A percentile compares a stretch with the other conserved stretches of the same genome.
These are phyloP conservation scores for Saussurea involucrata DNA, from an alignment of 129 eudicot genomes.

Conservation along the genomic window DNA sequence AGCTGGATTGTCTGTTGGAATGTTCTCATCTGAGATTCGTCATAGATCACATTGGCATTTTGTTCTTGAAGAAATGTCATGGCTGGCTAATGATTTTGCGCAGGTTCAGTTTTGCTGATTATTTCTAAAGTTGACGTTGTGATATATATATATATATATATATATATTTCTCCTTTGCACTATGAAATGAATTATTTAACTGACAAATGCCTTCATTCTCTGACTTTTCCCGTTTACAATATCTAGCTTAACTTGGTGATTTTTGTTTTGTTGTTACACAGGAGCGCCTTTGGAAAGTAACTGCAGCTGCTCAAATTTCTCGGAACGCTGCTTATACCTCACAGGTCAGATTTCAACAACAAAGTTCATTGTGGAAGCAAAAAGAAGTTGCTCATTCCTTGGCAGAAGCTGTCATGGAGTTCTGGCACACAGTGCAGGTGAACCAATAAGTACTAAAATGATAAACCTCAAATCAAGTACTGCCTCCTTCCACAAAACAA, in stretches of 20 bases:
- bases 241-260: not conserved
- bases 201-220: not conserved
- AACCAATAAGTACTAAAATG: not conserved
- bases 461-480: not conserved
- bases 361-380: conserved; percentile 30
- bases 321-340: conserved; percentile 53
- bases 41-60: conserved; percentile 80
- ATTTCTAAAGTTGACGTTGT: not conserved
- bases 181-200: not conserved
- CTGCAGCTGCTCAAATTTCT: conserved; percentile 71
- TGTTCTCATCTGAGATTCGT: conserved; percentile 25
- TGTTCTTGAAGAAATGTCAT: conserved; percentile 92
- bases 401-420: conserved; percentile 77
- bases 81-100: conserved; percentile 98
- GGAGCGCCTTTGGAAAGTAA: conserved; percentile 95
- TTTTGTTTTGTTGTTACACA: conserved; percentile 17
- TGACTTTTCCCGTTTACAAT: not conserved
- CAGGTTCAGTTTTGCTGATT: conserved; percentile 53
- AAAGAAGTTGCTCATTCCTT: conserved; percentile 62
- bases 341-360: conserved; percentile 47
- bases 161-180: not conserved
- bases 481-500: not conserved
- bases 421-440: conserved; percentile 78
- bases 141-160: too few species aligned
- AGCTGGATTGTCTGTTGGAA: conserved; percentile 55